These are phyloP conservation scores for Bruguiera gymnorhiza DNA, from an alignment of 345 rosid genomes.

Conservation along the genomic window DNA sequence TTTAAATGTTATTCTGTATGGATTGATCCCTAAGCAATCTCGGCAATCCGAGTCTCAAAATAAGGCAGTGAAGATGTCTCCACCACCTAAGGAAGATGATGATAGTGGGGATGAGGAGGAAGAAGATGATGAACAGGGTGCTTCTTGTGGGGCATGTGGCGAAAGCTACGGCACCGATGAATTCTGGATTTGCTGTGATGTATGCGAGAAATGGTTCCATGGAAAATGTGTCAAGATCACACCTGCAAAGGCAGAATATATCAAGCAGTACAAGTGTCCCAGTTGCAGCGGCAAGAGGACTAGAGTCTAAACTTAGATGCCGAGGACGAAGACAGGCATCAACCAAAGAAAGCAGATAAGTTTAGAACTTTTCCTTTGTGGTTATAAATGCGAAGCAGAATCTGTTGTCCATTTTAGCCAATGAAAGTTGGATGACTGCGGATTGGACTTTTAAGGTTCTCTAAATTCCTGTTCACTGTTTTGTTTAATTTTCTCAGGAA, in stretches of 20 bases:
- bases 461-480: slow-evolving; percentile 22
- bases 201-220: slow-evolving; percentile 99
- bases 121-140: slow-evolving; percentile 91
- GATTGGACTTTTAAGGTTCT: slow-evolving; percentile 18
- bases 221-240: slow-evolving; percentile 99
- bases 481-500: slow-evolving; percentile 27
- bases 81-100: slow-evolving; percentile 77
- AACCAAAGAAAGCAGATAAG: slow-evolving; percentile 27
- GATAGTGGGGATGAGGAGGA: slow-evolving; percentile 92
- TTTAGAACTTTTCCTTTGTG: slow-evolving; percentile 29
- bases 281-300: slow-evolving; percentile 94
- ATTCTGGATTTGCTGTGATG: slow-evolving; percentile 98
- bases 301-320: slow-evolving; percentile 53
- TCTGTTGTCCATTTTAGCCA: slow-evolving; percentile 25
- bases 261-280: slow-evolving; percentile 99
- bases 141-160: slow-evolving; percentile 98
- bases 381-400: slow-evolving; percentile 41
- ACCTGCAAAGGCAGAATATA: slow-evolving; percentile 98
- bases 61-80: slow-evolving; percentile 66
- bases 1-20: slow-evolving; percentile 13
- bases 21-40: slow-evolving; percentile 43
- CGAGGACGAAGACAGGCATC: slow-evolving; percentile 20
- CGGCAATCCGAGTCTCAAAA: slow-evolving; percentile 57
- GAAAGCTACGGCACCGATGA: slow-evolving; percentile 94
- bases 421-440: slow-evolving; percentile 24